These are phyloP conservation scores for Trichosporon sp. DNA, from an alignment of 1,284 basidiomycete species.

Conservation along the genomic window DNA sequence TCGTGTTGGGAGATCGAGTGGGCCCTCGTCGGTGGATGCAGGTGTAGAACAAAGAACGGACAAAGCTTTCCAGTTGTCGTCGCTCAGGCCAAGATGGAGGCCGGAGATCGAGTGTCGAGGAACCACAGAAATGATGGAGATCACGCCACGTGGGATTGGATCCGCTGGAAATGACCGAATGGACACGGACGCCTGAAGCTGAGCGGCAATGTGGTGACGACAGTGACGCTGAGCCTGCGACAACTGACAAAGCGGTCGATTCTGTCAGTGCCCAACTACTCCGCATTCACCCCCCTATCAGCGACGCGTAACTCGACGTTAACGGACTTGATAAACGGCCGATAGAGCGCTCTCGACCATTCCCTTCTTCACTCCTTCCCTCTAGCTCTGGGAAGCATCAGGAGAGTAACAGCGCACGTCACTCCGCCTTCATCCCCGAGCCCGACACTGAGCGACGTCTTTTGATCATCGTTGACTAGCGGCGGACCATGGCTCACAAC, in stretches of 20 bases:
- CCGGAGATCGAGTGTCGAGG: slow-evolving; percentile 7
- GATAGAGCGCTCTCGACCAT: background rate
- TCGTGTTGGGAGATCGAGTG: background rate
- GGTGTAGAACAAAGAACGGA: slow-evolving; percentile 11
- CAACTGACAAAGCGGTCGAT: slow-evolving; percentile 7
- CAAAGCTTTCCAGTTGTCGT: background rate
- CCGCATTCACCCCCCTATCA: background rate
- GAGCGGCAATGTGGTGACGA: slow-evolving; percentile 15
- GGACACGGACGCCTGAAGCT: background rate
- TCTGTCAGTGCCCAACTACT: slow-evolving; percentile 12
- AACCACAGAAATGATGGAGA: slow-evolving; percentile 4
- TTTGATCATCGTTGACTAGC: background rate
- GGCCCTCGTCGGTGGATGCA: background rate
- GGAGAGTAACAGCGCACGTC: background rate
- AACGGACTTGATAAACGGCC: background rate
- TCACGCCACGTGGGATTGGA: slow-evolving; percentile 17
- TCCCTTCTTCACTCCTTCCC: background rate
- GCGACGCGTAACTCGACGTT: background rate
- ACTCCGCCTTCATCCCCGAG: background rate
- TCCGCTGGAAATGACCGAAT: slow-evolving; percentile 23
- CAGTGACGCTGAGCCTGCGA: slow-evolving; percentile 12
- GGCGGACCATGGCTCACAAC: background rate
- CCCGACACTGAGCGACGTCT: background rate
- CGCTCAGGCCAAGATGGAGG: background rate
- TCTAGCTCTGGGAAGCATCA: background rate